These are phyloP conservation scores for Sugiyamaella pinicola DNA, from an alignment of 1,139 yeast genomes.

Conservation along the genomic window DNA sequence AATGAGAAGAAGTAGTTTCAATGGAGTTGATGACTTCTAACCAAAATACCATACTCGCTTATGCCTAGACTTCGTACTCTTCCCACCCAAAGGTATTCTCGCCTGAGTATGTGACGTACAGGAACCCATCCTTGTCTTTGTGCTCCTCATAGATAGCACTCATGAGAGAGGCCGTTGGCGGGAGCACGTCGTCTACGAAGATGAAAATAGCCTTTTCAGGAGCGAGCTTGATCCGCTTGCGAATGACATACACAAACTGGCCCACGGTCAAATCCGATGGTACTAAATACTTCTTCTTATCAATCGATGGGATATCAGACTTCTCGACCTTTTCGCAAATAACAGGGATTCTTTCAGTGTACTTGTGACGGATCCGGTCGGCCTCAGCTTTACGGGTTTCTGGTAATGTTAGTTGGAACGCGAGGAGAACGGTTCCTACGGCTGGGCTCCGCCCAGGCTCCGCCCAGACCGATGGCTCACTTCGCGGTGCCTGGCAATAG, in stretches of 20 bases:
- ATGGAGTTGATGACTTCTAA: too few relatives aligned
- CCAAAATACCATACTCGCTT: too few relatives aligned
- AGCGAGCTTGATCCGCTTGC: slow-evolving; percentile 93
- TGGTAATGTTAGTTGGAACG: slow-evolving; percentile 36
- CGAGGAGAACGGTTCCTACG: too few relatives aligned
- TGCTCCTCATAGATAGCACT: slow-evolving; percentile 93
- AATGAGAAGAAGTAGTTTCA: too few relatives aligned
- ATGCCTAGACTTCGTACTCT: neutral
- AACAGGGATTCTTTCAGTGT: slow-evolving; percentile 88
- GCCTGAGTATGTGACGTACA: slow-evolving; percentile 77
- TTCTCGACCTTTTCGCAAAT: slow-evolving; percentile 98
- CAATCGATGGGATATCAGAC: slow-evolving; percentile 93
- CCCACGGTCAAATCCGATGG: slow-evolving; percentile 97
- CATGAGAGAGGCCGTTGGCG: slow-evolving; percentile 97
- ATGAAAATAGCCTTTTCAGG: slow-evolving; percentile 98
- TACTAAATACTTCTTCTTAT: slow-evolving; percentile 93
- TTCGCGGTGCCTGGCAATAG: too few relatives aligned
- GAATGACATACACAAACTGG: slow-evolving; percentile 94
- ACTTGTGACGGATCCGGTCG: slow-evolving; percentile 84
- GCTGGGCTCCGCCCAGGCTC: too few relatives aligned
- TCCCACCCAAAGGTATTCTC: slow-evolving; percentile 48
- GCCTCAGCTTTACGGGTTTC: slow-evolving; percentile 98
- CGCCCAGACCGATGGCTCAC: too few relatives aligned
- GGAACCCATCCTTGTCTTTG: slow-evolving; percentile 95
- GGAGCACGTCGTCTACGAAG: slow-evolving; percentile 92